These are phyloP conservation scores for Pythium biforme DNA, from an alignment of 352 stramenopile genomes.

Conservation along the genomic window DNA sequence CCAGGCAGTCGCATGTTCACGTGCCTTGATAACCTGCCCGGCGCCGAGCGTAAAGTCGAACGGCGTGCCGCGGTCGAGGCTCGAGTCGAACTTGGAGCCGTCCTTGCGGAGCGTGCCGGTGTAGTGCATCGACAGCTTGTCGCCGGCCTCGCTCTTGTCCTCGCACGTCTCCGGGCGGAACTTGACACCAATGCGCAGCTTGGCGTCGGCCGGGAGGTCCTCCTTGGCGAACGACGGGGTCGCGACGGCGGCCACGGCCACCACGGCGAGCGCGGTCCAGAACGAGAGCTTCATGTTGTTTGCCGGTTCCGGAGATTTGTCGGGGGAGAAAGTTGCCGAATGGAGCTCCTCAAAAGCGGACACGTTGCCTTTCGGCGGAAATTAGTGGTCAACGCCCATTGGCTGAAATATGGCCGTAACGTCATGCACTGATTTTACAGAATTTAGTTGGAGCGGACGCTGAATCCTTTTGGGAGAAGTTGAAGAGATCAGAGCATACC, in stretches of 20 bases:
- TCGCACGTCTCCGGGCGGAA: slow-evolving; percentile 64
- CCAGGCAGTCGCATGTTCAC: too few relatives aligned
- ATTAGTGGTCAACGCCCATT: slow-evolving; percentile 43
- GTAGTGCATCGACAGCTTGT: slow-evolving; percentile 95
- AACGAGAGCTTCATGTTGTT: slow-evolving; percentile 49
- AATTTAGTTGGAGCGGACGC: slow-evolving; percentile 11
- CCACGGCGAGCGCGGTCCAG: slow-evolving; percentile 40
- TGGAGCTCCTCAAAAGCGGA: slow-evolving; percentile 5
- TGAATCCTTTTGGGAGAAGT: background rate
- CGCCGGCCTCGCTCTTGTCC: slow-evolving; percentile 74
- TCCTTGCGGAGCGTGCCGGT: slow-evolving; percentile 94
- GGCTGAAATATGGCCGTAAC: slow-evolving; percentile 27
- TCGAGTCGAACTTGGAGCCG: slow-evolving; percentile 97
- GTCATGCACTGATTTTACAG: slow-evolving; percentile 19
- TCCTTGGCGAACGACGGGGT: slow-evolving; percentile 55
- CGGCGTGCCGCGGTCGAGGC: slow-evolving; percentile 90
- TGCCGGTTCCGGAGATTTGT: background rate
- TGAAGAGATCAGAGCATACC: slow-evolving; percentile 1
- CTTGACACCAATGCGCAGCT: slow-evolving; percentile 81
- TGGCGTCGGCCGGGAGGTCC: slow-evolving; percentile 59
- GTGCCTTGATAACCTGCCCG: slow-evolving; percentile 94
- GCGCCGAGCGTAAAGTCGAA: slow-evolving; percentile 95
- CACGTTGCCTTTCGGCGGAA: slow-evolving; percentile 17
- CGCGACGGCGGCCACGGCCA: slow-evolving; percentile 30
- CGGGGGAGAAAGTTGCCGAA: background rate